These are phyloP conservation scores for Leccinum variicolor DNA, from an alignment of 768 basidiomycete species.

Conservation along the genomic window DNA sequence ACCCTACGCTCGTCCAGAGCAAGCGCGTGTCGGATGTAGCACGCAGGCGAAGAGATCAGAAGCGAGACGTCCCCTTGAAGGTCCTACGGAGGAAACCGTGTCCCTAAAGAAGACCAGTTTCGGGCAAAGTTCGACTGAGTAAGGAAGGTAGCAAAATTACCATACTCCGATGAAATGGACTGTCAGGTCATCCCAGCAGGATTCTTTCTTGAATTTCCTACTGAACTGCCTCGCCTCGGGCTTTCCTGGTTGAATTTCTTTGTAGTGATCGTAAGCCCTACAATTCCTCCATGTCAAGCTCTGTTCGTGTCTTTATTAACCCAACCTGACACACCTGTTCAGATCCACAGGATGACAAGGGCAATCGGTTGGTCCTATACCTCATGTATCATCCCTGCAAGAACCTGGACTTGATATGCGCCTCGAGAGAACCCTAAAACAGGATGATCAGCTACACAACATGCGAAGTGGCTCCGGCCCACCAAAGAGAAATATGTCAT, in stretches of 20 bases:
- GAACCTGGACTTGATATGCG: not conserved
- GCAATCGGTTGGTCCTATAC: not conserved
- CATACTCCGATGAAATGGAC: slow-evolving; percentile 43
- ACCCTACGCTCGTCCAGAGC: not conserved
- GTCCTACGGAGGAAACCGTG: slow-evolving; percentile 57
- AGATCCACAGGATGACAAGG: not conserved
- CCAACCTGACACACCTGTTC: not conserved
- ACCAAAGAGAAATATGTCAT: not conserved
- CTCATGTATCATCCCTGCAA: not conserved
- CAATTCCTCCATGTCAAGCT: not conserved
- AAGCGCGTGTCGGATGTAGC: not conserved
- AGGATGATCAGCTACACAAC: not conserved
- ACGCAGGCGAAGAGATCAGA: slow-evolving; percentile 50
- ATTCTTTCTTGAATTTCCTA: not conserved
- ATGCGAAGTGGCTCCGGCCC: not conserved
- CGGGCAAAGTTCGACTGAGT: not conserved
- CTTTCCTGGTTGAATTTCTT: not conserved
- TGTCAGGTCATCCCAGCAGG: not conserved
- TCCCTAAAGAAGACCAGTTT: slow-evolving; percentile 36
- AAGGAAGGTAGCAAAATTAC: slow-evolving; percentile 19
- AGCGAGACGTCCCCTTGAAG: slow-evolving; percentile 42
- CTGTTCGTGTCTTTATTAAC: not conserved
- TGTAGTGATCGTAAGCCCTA: not conserved
- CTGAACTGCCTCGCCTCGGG: not conserved
- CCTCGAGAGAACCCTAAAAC: not conserved